A percentile compares a stretch with the other conserved stretches of the same genome.
Evolutionary conservation across 768 basidiomycete species (phyloP).

Genomic region (Leccinum sublutescens): DNA sequence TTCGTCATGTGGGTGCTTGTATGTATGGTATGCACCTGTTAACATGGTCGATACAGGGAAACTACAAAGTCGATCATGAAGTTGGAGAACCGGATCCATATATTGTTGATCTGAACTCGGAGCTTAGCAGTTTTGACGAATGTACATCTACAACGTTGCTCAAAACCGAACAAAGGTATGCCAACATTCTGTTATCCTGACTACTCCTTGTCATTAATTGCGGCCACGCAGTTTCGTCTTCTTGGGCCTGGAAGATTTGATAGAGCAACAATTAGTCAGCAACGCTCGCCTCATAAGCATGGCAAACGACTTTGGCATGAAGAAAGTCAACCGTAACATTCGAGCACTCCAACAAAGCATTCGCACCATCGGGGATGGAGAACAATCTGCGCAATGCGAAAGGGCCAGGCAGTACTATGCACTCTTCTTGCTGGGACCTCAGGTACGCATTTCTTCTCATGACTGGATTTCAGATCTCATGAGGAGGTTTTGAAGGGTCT

Average conservation of each 20-base stretch:
- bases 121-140: slow-evolving; percentile 76
- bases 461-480: background rate
- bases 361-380: slow-evolving; percentile 66
- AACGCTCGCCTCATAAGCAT: slow-evolving; percentile 68
- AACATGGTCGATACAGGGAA: slow-evolving; percentile 53
- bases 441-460: slow-evolving; percentile 44
- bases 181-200: slow-evolving; percentile 8
- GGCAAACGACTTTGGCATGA: slow-evolving; percentile 74
- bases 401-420: slow-evolving; percentile 79
- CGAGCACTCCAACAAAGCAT: slow-evolving; percentile 90
- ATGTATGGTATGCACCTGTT: slow-evolving; percentile 5
- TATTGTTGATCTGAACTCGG: slow-evolving; percentile 79
- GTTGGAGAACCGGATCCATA: slow-evolving; percentile 90
- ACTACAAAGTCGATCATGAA: slow-evolving; percentile 79
- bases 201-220: background rate
- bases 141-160: slow-evolving; percentile 61
- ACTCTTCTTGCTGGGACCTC: slow-evolving; percentile 70
- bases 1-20: slow-evolving; percentile 58
- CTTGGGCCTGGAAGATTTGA: slow-evolving; percentile 77
- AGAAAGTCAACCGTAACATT: slow-evolving; percentile 86
- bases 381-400: slow-evolving; percentile 65
- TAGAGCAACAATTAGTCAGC: slow-evolving; percentile 79
- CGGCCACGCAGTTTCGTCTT: slow-evolving; percentile 70
- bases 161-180: slow-evolving; percentile 64
- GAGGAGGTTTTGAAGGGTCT: slow-evolving; percentile 54